Conservation (phyloP, 768 basidiomycete species). For the Kwoniella europaea region DNA sequence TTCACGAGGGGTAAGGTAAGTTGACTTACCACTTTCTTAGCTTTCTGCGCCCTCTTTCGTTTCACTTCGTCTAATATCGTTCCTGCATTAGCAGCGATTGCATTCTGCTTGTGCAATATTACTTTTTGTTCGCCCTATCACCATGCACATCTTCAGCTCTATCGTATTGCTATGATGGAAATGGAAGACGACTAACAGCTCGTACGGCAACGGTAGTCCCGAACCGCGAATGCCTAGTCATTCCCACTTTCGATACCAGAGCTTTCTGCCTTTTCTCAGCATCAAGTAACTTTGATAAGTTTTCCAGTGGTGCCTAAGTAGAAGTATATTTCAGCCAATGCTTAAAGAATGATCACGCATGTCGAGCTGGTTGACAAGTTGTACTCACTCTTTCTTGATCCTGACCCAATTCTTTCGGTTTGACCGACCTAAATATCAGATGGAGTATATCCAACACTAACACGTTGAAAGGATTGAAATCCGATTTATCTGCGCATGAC, state of each 20-base stretch:
- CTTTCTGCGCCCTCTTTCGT: slow-evolving; percentile 41
- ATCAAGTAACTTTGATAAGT: slow-evolving; percentile 75
- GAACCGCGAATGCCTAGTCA: slow-evolving; percentile 91
- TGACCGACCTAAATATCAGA: slow-evolving; percentile 80
- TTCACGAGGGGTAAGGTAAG: background rate
- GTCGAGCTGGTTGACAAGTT: background rate
- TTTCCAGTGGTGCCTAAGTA: slow-evolving; percentile 66
- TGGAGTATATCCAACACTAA: slow-evolving; percentile 91
- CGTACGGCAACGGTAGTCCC: slow-evolving; percentile 90
- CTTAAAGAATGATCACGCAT: background rate
- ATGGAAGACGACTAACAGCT: slow-evolving; percentile 57
- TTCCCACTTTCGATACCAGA: slow-evolving; percentile 64
- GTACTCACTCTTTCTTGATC: slow-evolving; percentile 54
- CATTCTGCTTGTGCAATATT: slow-evolving; percentile 84
- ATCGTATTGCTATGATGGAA: background rate
- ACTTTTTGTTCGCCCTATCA: slow-evolving; percentile 58
- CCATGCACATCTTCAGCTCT: background rate
- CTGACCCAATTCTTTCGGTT: slow-evolving; percentile 63
- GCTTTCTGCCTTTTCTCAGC: slow-evolving; percentile 72
- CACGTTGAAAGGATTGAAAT: slow-evolving; percentile 85
- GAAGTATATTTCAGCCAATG: slow-evolving; percentile 3
- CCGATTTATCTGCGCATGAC: slow-evolving; percentile 75
- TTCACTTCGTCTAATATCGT: slow-evolving; percentile 54
- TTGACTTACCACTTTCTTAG: slow-evolving; percentile 38
- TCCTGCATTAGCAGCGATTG: slow-evolving; percentile 64